These are phyloP conservation scores for Pyrus betulifolia DNA, from an alignment of 306 rosid genomes.

Conservation along the genomic window DNA sequence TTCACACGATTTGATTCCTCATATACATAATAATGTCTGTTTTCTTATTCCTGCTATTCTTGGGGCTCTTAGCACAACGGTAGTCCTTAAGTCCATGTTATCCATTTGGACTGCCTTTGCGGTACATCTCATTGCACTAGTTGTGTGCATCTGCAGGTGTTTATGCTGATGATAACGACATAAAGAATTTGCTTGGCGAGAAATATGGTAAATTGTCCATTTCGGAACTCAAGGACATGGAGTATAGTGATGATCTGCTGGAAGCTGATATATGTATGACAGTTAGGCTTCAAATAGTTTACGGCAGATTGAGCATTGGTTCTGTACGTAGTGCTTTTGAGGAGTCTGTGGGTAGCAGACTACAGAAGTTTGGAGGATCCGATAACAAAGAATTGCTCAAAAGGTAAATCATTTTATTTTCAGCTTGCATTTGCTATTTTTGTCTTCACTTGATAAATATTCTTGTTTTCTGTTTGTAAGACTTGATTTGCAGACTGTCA, in stretches of 20 bases:
- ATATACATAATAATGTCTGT: neutral
- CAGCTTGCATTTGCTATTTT: neutral
- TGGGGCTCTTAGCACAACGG: neutral
- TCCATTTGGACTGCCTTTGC: neutral
- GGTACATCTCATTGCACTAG: neutral
- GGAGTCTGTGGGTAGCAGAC: constrained; percentile 77
- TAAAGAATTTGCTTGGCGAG: constrained; percentile 40
- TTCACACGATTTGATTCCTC: neutral
- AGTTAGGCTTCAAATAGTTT: constrained; percentile 80
- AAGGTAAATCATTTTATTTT: constrained; percentile 38
- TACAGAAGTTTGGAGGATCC: constrained; percentile 65
- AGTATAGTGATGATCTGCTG: constrained; percentile 50
- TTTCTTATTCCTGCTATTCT: neutral
- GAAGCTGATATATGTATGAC: constrained; percentile 74
- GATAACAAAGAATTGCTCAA: constrained; percentile 66
- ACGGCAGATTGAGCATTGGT: constrained; percentile 71
- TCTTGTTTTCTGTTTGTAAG: neutral
- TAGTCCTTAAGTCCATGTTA: neutral
- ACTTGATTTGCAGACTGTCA: neutral
- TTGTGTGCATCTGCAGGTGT: constrained; percentile 46
- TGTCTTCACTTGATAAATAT: neutral
- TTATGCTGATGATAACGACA: constrained; percentile 58
- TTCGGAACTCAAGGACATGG: constrained; percentile 48
- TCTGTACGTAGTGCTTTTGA: constrained; percentile 84
- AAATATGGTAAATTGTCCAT: constrained; percentile 54